A percentile compares a stretch with the other conserved stretches of the same genome.
Conservation (phyloP, 1,284 basidiomycete genomes). For the Cystobasidium pallidum region DNA sequence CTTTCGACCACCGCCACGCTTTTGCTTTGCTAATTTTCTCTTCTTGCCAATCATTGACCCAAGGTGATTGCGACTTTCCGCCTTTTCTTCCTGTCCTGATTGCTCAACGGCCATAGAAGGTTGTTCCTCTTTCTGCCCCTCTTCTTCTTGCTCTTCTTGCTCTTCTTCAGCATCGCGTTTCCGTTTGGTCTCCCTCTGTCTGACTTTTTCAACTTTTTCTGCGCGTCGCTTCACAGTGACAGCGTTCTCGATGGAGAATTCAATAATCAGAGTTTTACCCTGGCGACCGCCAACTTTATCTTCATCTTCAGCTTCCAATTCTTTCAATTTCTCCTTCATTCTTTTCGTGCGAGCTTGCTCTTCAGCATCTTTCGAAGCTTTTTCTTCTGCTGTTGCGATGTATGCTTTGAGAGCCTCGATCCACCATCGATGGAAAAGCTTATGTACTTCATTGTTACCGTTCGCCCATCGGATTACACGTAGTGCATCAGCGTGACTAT, state of each 20-base stretch:
- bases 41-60: slow-evolving; percentile 40
- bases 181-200: slow-evolving; percentile 45
- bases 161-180: slow-evolving; percentile 47
- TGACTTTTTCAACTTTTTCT: slow-evolving; percentile 58
- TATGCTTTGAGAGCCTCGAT: slow-evolving; percentile 68
- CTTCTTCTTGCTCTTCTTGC: slow-evolving; percentile 21
- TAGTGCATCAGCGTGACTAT: slow-evolving; percentile 82
- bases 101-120: slow-evolving; percentile 5
- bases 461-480: slow-evolving; percentile 92
- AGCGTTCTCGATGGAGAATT: slow-evolving; percentile 62
- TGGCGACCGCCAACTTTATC: slow-evolving; percentile 57
- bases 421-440: slow-evolving; percentile 78
- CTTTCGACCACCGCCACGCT: slow-evolving; percentile 3
- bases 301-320: slow-evolving; percentile 62
- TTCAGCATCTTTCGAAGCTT: slow-evolving; percentile 66
- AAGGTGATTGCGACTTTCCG: slow-evolving; percentile 9
- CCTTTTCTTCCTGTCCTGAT: slow-evolving; percentile 4
- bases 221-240: slow-evolving; percentile 76
- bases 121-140: not conserved
- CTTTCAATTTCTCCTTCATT: slow-evolving; percentile 61
- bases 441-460: slow-evolving; percentile 72
- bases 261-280: slow-evolving; percentile 69
- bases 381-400: slow-evolving; percentile 39
- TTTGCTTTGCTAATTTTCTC: slow-evolving; percentile 26
- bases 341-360: slow-evolving; percentile 68